A percentile compares a stretch with the other conserved stretches of the same genome.
Conservation (phyloP, 225 moss, liverwort and hornwort genomes). For the Anthoceros angustus region DNA sequence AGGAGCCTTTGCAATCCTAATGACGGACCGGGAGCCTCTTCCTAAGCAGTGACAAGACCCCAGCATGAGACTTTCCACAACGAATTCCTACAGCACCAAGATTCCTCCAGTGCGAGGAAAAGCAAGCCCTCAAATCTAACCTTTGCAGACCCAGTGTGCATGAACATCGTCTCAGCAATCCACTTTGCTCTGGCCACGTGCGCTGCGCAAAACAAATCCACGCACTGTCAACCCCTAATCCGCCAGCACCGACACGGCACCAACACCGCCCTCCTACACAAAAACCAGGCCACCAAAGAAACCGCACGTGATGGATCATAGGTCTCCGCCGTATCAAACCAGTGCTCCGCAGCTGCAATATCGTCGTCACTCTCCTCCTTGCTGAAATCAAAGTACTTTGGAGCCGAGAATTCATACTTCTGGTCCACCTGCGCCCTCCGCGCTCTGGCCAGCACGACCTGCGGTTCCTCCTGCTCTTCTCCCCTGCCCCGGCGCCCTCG, state of each 20-base stretch:
- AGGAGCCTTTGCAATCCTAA: no score
- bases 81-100: no score
- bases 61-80: no score
- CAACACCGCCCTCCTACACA: no score
- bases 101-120: no score
- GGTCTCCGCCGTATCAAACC: slow-evolving; percentile 42
- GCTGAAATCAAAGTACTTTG: slow-evolving; percentile 53
- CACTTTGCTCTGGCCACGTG: slow-evolving; percentile 41
- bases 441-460: background rate
- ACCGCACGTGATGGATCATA: slow-evolving; percentile 44
- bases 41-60: no score
- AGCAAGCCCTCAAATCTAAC: no score
- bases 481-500: no score
- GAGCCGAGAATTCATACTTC: slow-evolving; percentile 66
- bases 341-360: slow-evolving; percentile 38
- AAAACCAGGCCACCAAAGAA: background rate
- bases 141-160: no score
- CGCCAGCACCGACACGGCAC: no score
- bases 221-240: background rate
- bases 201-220: slow-evolving; percentile 16
- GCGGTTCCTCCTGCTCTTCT: background rate
- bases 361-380: slow-evolving; percentile 40
- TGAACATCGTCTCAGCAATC: slow-evolving; percentile 20
- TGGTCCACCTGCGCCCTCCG: slow-evolving; percentile 16
- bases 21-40: no score